phyloP scores from a whole-genome alignment of 345 rosid genomes.

The Lepidium aucheri region DNA sequence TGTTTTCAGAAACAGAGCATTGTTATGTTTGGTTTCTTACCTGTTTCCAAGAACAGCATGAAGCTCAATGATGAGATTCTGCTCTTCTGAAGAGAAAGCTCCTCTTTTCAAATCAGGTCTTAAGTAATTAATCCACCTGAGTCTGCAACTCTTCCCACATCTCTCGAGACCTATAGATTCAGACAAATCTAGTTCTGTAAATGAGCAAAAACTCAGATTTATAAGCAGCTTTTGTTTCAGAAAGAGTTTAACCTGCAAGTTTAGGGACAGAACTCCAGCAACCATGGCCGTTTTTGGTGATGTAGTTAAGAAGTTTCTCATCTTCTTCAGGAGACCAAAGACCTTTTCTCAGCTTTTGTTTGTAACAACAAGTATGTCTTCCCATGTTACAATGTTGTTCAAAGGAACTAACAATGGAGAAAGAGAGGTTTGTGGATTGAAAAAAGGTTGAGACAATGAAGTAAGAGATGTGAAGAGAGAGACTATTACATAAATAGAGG shows the following conservation, averaged over 20 bases:
- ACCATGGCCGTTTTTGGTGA: conserved; percentile 57
- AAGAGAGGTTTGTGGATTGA: conserved; percentile 13
- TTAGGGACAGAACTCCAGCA: conserved; percentile 84
- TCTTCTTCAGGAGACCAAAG: conserved; percentile 90
- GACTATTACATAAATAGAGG: neutral
- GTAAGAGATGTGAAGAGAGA: conserved; percentile 18
- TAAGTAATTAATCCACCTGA: conserved; percentile 85
- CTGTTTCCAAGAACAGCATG: conserved; percentile 56
- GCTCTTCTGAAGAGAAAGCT: conserved; percentile 48
- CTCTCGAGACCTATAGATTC: conserved; percentile 15
- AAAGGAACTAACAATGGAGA: neutral
- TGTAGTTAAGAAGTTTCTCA: conserved; percentile 58
- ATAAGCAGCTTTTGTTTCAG: neutral
- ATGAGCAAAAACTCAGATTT: neutral
- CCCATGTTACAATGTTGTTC: conserved; percentile 38
- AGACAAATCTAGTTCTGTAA: neutral
- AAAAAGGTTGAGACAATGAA: conserved; percentile 47
- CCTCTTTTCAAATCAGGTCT: conserved; percentile 84
- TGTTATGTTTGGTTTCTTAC: neutral
- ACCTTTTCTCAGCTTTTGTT: conserved; percentile 72
- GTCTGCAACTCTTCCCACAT: conserved; percentile 65
- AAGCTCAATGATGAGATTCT: conserved; percentile 44
- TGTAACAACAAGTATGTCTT: conserved; percentile 57
- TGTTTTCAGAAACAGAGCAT: neutral
- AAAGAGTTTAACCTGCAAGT: conserved; percentile 40